Evolutionary conservation across 257 asterid species (phyloP).

Genomic region (Gardenia jasminoides): DNA sequence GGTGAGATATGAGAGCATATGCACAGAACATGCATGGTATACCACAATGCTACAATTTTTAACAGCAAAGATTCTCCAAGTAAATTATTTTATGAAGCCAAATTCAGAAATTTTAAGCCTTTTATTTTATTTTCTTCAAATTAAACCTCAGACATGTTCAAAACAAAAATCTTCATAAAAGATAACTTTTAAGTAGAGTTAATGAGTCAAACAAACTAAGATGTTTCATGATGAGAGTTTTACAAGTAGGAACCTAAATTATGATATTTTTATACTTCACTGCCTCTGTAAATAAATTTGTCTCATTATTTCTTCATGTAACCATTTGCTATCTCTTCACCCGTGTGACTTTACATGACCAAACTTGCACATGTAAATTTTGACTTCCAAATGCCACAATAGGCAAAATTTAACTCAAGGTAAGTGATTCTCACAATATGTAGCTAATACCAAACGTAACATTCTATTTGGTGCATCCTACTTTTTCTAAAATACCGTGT

Average conservation of each 20-base stretch:
- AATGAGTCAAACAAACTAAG: neutral
- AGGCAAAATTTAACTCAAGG: neutral
- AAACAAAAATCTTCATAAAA: neutral
- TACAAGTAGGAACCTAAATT: neutral
- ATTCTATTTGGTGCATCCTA: neutral
- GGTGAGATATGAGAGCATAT: too few relatives aligned
- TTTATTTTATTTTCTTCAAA: too few relatives aligned
- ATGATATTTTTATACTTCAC: too few relatives aligned
- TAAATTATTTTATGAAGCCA: neutral
- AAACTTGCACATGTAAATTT: neutral
- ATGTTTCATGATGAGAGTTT: too few relatives aligned
- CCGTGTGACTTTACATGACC: neutral
- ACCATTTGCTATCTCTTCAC: neutral
- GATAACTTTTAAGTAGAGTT: neutral
- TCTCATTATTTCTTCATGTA: too few relatives aligned
- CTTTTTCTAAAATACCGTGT: neutral
- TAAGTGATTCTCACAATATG: neutral
- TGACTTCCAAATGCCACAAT: neutral
- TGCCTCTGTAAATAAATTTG: neutral
- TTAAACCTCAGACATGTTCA: neutral
- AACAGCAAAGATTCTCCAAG: neutral
- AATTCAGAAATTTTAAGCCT: neutral
- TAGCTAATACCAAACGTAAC: neutral
- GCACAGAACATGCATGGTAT: neutral
- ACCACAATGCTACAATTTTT: neutral